Evolutionary conservation across 208 protist genomes (phyloP).

Genomic region (Acanthamoeba castellanii): DNA sequence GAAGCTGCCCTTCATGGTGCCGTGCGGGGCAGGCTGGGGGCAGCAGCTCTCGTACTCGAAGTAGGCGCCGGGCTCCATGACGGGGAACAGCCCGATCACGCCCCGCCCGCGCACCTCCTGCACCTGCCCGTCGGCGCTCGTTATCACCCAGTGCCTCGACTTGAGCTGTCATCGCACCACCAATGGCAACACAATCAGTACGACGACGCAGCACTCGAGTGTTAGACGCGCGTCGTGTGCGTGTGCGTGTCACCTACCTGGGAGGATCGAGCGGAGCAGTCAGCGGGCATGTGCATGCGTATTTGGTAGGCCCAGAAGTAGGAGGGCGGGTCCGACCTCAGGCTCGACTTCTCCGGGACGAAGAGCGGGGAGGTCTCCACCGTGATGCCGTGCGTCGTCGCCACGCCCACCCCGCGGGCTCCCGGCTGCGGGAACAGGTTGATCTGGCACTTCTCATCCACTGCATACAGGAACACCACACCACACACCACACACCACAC

Average conservation of each 20-base stretch:
- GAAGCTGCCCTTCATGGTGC: constrained; percentile 59
- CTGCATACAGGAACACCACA: background rate
- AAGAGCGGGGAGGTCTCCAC: constrained; percentile 52
- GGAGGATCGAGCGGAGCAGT: constrained; percentile 24
- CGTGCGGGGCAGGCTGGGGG: constrained; percentile 2
- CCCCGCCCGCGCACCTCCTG: constrained; percentile 62
- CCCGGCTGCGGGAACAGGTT: constrained; percentile 47
- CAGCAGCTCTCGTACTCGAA: constrained; percentile 76
- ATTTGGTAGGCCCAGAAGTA: constrained; percentile 74
- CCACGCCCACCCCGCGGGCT: constrained; percentile 37
- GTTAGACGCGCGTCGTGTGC: background rate
- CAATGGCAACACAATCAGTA: background rate
- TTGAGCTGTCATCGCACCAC: background rate
- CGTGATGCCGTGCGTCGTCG: constrained; percentile 40
- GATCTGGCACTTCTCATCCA: background rate
- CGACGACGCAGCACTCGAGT: background rate
- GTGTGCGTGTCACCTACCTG: background rate
- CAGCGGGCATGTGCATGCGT: constrained; percentile 44
- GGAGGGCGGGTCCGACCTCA: constrained; percentile 32
- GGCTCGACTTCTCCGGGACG: constrained; percentile 48
- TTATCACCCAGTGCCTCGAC: constrained; percentile 71
- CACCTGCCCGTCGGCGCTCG: constrained; percentile 23
- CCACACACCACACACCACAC: too few species aligned
- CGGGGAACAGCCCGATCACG: constrained; percentile 62
- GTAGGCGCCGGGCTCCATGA: constrained; percentile 67